These are phyloP conservation scores for Botrytis elliptica DNA, from an alignment of 2,329 filamentous ascomycete species.

Conservation along the genomic window DNA sequence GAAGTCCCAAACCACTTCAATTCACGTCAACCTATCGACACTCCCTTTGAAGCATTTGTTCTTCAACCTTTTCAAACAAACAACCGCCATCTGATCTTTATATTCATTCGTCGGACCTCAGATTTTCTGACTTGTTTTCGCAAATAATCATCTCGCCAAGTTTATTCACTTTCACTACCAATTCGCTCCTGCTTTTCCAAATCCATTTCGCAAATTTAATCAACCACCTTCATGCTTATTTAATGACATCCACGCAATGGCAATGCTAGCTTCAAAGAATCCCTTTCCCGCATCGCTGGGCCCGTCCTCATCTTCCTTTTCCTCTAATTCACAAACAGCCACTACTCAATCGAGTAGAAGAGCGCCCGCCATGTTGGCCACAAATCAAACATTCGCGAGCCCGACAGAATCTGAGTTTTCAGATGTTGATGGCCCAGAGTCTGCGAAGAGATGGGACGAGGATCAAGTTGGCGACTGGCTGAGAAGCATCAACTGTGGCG, in stretches of 20 bases:
- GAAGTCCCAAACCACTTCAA: neutral
- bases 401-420: slow-evolving; percentile 94
- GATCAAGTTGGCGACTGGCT: slow-evolving; percentile 90
- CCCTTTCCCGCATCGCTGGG: slow-evolving; percentile 61
- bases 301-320: slow-evolving; percentile 46
- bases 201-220: neutral
- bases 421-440: slow-evolving; percentile 72
- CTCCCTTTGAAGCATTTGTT: neutral
- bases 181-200: slow-evolving; percentile 13
- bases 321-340: slow-evolving; percentile 49
- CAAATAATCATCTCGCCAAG: slow-evolving; percentile 4
- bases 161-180: neutral
- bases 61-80: neutral
- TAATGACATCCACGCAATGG: slow-evolving; percentile 51
- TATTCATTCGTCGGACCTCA: neutral
- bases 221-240: slow-evolving; percentile 30
- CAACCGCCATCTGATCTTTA: neutral
- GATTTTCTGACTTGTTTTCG: neutral
- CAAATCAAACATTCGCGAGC: slow-evolving; percentile 62
- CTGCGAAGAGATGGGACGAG: slow-evolving; percentile 85
- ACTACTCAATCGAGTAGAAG: slow-evolving; percentile 55
- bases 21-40: neutral
- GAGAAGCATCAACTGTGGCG: slow-evolving; percentile 83
- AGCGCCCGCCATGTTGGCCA: slow-evolving; percentile 48
- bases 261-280: slow-evolving; percentile 75